Evolutionary conservation across 2,329 filamentous ascomycete species (phyloP), one percentile per base, ranked within the genome.

Genomic region (Fusarium cicatricum): DNA sequence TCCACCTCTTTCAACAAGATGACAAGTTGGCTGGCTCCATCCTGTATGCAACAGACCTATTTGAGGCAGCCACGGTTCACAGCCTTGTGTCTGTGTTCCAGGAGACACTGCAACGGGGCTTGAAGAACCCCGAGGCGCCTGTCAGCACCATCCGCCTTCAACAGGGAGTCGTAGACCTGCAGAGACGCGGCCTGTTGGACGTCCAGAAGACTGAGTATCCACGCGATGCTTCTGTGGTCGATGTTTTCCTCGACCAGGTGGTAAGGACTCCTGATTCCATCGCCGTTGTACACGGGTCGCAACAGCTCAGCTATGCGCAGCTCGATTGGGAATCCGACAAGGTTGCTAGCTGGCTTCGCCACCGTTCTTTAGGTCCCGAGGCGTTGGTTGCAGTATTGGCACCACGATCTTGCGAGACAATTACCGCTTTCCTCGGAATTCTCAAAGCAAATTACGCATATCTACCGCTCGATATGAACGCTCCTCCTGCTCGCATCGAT

Each of bases 381-480:
- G 54, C 63, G 0, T 16, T 70, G 6, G 55, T 71, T 1, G 64
- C 51, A 1, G 62, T 69, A 0, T 15, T 64, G 0, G 46, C 62
- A 1, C 54, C 53, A 3, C 53, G 70, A 0, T 70, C 67, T 0
- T 72, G 70, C n/a, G 32, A 67, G 19, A 61, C 68, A 0, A 45
- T 69, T 7, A 40, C 61, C 0, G 62, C 67, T 0, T 62, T 71
- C 14, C 14, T 69, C 0, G 69, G 65, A 5, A 61, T 69, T 2
- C 39, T 71, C 1, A 71, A 71, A 12, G 62, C 69, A 0, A 66
- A 61, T 15, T 4, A 67, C 10, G 67, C 69, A 0, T 71, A 71
- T n/a, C 44, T 71, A 1, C 69, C 69, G 0, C 49, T 71, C 0
- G 68, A 71, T 12, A 43, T 58, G 5, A 63, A 51, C 0, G 38